These are phyloP conservation scores for Protomyces macrosporus DNA, from an alignment of 1,139 yeast genomes.

Conservation along the genomic window DNA sequence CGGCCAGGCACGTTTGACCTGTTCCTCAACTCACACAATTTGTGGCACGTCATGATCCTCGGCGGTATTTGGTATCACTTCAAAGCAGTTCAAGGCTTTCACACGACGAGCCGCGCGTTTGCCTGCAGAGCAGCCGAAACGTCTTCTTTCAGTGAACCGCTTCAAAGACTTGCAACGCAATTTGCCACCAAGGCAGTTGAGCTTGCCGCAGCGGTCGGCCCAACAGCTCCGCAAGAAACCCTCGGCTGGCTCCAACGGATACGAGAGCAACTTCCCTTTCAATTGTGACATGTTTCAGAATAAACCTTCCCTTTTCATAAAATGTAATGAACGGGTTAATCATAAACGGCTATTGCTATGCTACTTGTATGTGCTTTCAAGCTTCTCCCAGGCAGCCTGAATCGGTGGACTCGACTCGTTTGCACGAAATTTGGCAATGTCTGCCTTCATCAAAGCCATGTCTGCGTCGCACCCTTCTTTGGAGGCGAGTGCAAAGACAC, in stretches of 20 bases:
- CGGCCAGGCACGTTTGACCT: slow-evolving; percentile 51
- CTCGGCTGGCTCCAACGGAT: neutral
- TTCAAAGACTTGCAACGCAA: neutral
- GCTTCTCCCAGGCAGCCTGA: neutral
- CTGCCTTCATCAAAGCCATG: neutral
- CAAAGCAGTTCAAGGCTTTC: slow-evolving; percentile 15
- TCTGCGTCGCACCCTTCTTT: neutral
- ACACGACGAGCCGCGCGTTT: slow-evolving; percentile 8
- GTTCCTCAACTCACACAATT: slow-evolving; percentile 88
- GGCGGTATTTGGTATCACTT: slow-evolving; percentile 65
- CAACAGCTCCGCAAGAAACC: neutral
- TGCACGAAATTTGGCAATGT: neutral
- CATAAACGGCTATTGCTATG: neutral
- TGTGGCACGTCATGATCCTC: slow-evolving; percentile 91
- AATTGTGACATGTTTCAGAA: no score
- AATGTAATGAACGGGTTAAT: neutral
- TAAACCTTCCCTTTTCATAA: no score
- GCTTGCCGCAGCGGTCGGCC: neutral
- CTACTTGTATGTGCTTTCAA: neutral
- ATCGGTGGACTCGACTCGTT: neutral
- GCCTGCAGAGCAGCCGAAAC: slow-evolving; percentile 6
- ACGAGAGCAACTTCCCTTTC: neutral
- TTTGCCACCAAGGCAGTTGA: neutral
- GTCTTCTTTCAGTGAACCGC: neutral
- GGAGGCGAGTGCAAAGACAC: neutral